Evolutionary conservation across 1,139 yeast species (phyloP), one percentile per base, ranked within the genome.

Genomic region (Debaryomycetaceae sp.): DNA sequence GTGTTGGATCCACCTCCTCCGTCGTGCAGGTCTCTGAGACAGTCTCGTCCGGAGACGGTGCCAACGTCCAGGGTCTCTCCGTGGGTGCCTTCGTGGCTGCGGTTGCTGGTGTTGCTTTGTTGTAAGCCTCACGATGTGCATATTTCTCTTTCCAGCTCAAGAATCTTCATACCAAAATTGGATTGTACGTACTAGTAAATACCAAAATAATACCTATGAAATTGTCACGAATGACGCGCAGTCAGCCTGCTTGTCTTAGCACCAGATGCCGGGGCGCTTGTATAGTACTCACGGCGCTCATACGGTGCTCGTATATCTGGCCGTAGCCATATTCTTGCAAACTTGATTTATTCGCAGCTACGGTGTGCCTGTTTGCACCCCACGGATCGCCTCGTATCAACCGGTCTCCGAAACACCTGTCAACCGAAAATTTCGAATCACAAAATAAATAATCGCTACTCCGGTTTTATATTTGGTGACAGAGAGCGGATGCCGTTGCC

Each of bases 61-160:
- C 56, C 35, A 39, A 37, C 42, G 49, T 52, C 45, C 54, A 56
- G 42, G 73, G 76, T 42, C 62, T 76, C 46, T 68, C 79, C 35
- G 60, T 76, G 42, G 83, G 83, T 46, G 64, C 63, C 42, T 51
- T 59, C 51, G 53, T 73, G 45, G 58, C 74, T 44, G 84, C 82
- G 59, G 65, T 78, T 45, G 63, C 75, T 35, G 70, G 73, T 54
- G 80, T 79, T 52, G 77, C 78, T 51, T 69, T 78, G 51, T 62
- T 77, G 51, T 76, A 67, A 51, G 47, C 42, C 17, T 4, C 31
- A 27, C 31, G 11, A 7, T 27, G 31, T 27, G 8, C 11, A 27
- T 27, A 27, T 27, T 27, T 27, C 11, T 27, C 11, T 7, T 27
- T 11, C 11, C 11, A 27, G 31, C 31, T 27, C 4, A 7, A 7